These are phyloP conservation scores for Backusella morwellensis DNA, from an alignment of 192 early-diverging fungal species.

Conservation along the genomic window DNA sequence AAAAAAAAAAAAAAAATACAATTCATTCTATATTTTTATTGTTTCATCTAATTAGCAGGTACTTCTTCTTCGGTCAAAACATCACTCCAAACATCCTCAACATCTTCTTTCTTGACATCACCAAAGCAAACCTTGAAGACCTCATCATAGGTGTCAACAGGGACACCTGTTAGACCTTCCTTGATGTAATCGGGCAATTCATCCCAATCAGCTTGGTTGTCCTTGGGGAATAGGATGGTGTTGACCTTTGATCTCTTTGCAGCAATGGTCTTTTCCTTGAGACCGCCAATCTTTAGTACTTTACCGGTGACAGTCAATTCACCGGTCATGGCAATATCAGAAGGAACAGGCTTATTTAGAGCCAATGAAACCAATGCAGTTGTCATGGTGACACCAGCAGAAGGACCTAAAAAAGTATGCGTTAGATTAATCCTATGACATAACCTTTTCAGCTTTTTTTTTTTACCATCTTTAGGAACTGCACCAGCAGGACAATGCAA, in stretches of 20 bases:
- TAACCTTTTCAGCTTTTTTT: conserved; percentile 9
- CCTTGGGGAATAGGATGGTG: conserved; percentile 86
- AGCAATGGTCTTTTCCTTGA: conserved; percentile 98
- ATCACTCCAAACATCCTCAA: conserved; percentile 31
- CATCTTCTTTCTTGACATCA: conserved; percentile 31
- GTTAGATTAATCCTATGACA: conserved; percentile 1
- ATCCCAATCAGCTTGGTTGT: conserved; percentile 93
- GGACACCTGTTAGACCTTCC: conserved; percentile 82
- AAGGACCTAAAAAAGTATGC: conserved; percentile 64
- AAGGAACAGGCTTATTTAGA: conserved; percentile 69
- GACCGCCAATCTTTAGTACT: conserved; percentile 95
- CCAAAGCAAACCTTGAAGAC: conserved; percentile 58
- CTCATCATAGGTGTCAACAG: conserved; percentile 81
- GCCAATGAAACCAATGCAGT: conserved; percentile 93
- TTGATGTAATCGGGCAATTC: conserved; percentile 91
- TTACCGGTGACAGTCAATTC: conserved; percentile 97
- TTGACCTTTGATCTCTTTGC: conserved; percentile 91
- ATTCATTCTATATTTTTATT: conserved; percentile 14
- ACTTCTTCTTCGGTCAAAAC: conserved; percentile 29
- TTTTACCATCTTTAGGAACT: conserved; percentile 90
- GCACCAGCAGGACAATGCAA: conserved; percentile 97
- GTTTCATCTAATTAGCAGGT: neutral
- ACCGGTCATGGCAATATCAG: conserved; percentile 96
- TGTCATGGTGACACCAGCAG: conserved; percentile 94
- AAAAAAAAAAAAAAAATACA: neutral